Evolutionary conservation across 495 filamentous ascomycete species (phyloP), one percentile per base, ranked within the genome.

Genomic region (Trichoderma parareesei): DNA sequence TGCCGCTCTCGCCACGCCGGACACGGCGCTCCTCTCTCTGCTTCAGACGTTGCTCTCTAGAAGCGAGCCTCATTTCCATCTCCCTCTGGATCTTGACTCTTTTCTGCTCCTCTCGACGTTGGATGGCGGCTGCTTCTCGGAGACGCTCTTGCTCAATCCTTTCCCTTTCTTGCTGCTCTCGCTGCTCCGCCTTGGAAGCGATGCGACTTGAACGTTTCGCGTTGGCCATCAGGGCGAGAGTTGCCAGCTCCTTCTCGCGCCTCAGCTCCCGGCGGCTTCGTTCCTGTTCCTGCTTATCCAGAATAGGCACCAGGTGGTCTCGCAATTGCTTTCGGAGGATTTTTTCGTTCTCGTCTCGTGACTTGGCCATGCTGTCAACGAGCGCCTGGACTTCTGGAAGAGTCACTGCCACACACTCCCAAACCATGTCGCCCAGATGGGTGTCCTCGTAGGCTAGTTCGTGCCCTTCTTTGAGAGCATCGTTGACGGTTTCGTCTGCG

Each of bases 191-290:
- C 75, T 92, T 96, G 63, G 83, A 81, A 42, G 91, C 91, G 61
- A 98, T 82, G 61, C 94, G 86, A 67, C 90, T 93, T 1, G 94
- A 97, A 64, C 94, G 80, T 77, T 98, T 98, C 0, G 94, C 93
- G 48, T 88, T 88, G n/a, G 91, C 92, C 67, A 98, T 79, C 69
- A 93, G 89, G 71, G 93, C 85, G 68, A 93, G 71, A 68, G 86
- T 90, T 62, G 90, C 76, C 40, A 95, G 71, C 69, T 97, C 92
- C 71, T 90, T 92, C 73, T 93, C 87, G 66, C 85, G 84, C 74
- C 87, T 86, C 27, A 82, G 74, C 63, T 80, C 83, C 70, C 90
- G 90, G 53, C 87, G 82, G 67, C 87, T 83, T 60, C 88, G 84
- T 8, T 85, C 82, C 65, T 94, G 91, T 70, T 92, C 90, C 59